These are phyloP conservation scores for Calonectria henricotiae DNA, from an alignment of 2,329 filamentous ascomycete genomes.

Conservation along the genomic window DNA sequence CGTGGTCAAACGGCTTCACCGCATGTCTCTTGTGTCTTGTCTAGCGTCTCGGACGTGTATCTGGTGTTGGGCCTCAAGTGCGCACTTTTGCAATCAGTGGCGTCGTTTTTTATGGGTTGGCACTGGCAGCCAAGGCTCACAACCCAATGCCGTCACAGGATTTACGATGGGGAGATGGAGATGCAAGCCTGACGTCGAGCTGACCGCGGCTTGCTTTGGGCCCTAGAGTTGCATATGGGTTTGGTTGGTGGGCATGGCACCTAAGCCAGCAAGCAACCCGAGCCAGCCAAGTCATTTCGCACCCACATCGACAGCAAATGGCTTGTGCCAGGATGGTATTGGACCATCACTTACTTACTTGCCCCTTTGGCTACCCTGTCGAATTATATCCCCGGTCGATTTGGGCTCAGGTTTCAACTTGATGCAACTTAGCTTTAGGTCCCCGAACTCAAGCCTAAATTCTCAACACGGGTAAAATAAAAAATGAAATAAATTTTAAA, in stretches of 20 bases:
- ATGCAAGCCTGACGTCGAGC: slow-evolving; percentile 22
- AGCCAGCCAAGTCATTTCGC: slow-evolving; percentile 7
- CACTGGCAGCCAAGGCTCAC: slow-evolving; percentile 5
- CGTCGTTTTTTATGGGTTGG: slow-evolving; percentile 6
- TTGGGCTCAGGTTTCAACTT: slow-evolving; percentile 18
- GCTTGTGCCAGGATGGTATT: slow-evolving; percentile 13
- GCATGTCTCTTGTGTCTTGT: slow-evolving; percentile 27
- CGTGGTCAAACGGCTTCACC: slow-evolving; percentile 33
- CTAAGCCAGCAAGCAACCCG: slow-evolving; percentile 25
- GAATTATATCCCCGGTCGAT: slow-evolving; percentile 11
- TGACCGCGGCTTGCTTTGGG: slow-evolving; percentile 21
- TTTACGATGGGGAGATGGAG: slow-evolving; percentile 14
- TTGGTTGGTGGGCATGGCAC: slow-evolving; percentile 35
- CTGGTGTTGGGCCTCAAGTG: slow-evolving; percentile 16
- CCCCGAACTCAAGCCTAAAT: slow-evolving; percentile 10
- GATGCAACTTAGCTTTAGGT: not conserved
- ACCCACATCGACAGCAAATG: slow-evolving; percentile 25
- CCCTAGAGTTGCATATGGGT: slow-evolving; percentile 7
- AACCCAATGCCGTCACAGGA: slow-evolving; percentile 13
- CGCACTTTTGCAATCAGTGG: not conserved
- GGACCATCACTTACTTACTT: slow-evolving; percentile 14
- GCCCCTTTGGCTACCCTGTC: slow-evolving; percentile 8
- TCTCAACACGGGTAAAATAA: not conserved
- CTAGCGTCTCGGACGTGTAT: slow-evolving; percentile 4
- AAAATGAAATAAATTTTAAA: not conserved